Base-by-base conservation (phyloP, 2,329 filamentous ascomycete genomes). In the Curvularia sp. region DNA sequence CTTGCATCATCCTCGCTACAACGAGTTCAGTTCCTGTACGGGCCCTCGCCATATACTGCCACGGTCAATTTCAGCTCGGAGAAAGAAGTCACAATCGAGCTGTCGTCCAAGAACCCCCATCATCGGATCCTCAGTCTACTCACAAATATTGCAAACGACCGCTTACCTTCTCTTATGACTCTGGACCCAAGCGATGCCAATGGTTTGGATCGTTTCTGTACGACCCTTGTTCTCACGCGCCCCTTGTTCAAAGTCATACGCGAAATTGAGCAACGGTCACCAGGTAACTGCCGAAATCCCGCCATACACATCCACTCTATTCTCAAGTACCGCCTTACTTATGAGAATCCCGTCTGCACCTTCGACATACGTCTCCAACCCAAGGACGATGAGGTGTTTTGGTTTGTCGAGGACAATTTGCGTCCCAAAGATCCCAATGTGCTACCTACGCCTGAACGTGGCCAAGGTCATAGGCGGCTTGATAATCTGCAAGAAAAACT, bases 1-100 rank as follows among this genome's bases (percentile, higher is more conserved):
- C 80, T 42, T 84, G 84, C 70, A 83, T 88, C 64, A 79, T 83
- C 39, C 82, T 94, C 54, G 80, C 81, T 64, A 81, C 84, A 71
- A 36, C 64, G 70, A 60, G 83, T 95, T 5, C 79, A 84, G 2
- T 92, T 95, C 73, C 85, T 82, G n/a, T 96, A 95, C 73, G 81
- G 74, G 64, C 58, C 79, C 70, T 32, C 60, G 85, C 64, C 65
- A 13, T 85, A 82, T 81, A 78, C 56, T 59, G 86, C 88, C 2
- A 80, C 80, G 3, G 78, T 92, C 41, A 83, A 87, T 60, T 84
- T 92, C 30, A 75, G 82, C 3, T 73, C 79, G 2, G 69, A 71
- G 32, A 64, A 67, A 8, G 62, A 73, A 34, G 86, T 91, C 63
- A 80, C 80, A 15, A 79, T 95, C 27, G 77, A 80, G 25, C 80